Conservation (phyloP, 2,329 filamentous ascomycete genomes). For the Xylariaceae sp. region DNA sequence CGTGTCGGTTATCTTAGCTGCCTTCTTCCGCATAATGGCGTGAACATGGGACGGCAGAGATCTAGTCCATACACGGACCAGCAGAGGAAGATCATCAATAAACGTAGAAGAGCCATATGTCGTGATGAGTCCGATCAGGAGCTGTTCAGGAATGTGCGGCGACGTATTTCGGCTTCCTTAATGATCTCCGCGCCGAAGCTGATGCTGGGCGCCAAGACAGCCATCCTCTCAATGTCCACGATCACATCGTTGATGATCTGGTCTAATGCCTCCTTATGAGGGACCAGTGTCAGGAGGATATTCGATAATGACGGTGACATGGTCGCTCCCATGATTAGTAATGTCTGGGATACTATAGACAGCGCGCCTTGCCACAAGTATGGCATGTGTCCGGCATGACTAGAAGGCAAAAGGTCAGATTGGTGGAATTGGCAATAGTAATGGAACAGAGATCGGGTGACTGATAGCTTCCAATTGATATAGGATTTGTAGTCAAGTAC, state of each 20-base stretch:
- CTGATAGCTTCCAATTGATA: slow-evolving; percentile 12
- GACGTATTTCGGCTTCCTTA: slow-evolving; percentile 68
- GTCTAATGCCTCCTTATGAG: slow-evolving; percentile 59
- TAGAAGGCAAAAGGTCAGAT: slow-evolving; percentile 41
- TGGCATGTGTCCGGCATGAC: slow-evolving; percentile 76
- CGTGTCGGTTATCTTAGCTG: slow-evolving; percentile 4
- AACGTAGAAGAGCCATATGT: slow-evolving; percentile 13
- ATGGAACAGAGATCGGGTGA: background rate
- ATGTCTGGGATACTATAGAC: slow-evolving; percentile 74
- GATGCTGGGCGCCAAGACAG: slow-evolving; percentile 69
- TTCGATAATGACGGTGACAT: slow-evolving; percentile 68
- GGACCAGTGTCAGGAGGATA: slow-evolving; percentile 55
- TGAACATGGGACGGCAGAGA: slow-evolving; percentile 12
- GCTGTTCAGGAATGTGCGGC: slow-evolving; percentile 56
- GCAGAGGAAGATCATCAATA: slow-evolving; percentile 8
- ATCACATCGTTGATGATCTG: slow-evolving; percentile 74
- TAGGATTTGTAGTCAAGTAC: slow-evolving; percentile 29
- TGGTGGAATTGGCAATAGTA: too few species aligned
- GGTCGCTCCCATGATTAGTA: slow-evolving; percentile 78
- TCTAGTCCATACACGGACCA: slow-evolving; percentile 8
- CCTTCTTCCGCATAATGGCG: background rate
- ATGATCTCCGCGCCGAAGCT: slow-evolving; percentile 74
- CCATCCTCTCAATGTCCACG: slow-evolving; percentile 67
- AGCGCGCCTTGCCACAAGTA: slow-evolving; percentile 83
- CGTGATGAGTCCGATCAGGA: slow-evolving; percentile 31